A percentile compares a stretch with the other conserved stretches of the same genome.
phyloP scores from a whole-genome alignment of 805 yeast genomes.

The Candida yuanshanica region DNA sequence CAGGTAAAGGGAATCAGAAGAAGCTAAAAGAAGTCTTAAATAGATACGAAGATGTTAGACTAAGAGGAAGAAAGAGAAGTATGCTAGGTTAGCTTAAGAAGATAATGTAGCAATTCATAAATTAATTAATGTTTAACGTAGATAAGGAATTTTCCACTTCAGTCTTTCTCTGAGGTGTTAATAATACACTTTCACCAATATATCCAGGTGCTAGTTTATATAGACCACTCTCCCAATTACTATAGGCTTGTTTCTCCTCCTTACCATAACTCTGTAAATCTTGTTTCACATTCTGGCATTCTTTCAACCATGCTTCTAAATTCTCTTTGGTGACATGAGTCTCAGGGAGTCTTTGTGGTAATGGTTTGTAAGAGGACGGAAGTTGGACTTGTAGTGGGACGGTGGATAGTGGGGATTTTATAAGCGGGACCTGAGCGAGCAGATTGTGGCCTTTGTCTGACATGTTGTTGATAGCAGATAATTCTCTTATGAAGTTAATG shows the following conservation, averaged over 20 bases:
- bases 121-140: conserved; percentile 6
- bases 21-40: conserved; percentile 46
- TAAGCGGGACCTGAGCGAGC: conserved; percentile 49
- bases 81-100: conserved; percentile 96
- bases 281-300: conserved; percentile 26
- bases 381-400: conserved; percentile 53
- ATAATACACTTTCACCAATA: conserved; percentile 21
- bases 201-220: conserved; percentile 38
- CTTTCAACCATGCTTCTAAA: conserved; percentile 26
- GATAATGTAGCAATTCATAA: conserved; percentile 2
- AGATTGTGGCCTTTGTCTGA: conserved; percentile 36
- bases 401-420: conserved; percentile 43
- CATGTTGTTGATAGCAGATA: not conserved
- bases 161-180: conserved; percentile 17
- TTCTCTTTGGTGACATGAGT: conserved; percentile 26
- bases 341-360: conserved; percentile 30
- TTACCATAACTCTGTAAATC: conserved; percentile 22
- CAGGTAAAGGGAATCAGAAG: conserved; percentile 30
- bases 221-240: conserved; percentile 28
- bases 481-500: too few relatives aligned
- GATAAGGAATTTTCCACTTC: conserved; percentile 23
- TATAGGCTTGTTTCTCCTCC: conserved; percentile 20
- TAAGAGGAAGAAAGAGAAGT: conserved; percentile 92
- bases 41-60: conserved; percentile 75
- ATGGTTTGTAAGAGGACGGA: conserved; percentile 39